These are phyloP conservation scores for Linum usitatissimum DNA, from an alignment of 345 rosid species.

Conservation along the genomic window DNA sequence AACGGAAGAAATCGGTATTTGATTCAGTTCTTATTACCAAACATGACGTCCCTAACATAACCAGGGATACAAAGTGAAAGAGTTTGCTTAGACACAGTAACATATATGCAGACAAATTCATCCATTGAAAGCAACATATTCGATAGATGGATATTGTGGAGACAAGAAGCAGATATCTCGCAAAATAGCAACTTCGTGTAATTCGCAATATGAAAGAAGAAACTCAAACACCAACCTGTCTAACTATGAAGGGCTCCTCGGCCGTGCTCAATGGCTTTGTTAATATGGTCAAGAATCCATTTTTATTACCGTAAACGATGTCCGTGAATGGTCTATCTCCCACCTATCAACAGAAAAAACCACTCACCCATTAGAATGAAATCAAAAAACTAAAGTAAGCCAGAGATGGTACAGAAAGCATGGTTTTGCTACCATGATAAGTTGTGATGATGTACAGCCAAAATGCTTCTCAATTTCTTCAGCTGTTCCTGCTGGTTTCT, in stretches of 20 bases:
- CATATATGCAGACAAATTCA: no score
- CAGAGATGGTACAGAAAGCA: neutral
- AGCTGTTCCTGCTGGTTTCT: conserved; percentile 91
- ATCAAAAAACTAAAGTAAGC: neutral
- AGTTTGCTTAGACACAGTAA: no score
- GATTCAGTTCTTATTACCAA: neutral
- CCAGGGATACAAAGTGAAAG: no score
- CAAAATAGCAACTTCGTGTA: neutral
- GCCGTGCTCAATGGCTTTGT: conserved; percentile 67
- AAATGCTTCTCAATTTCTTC: conserved; percentile 93
- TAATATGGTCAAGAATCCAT: conserved; percentile 68
- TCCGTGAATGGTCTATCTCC: conserved; percentile 98
- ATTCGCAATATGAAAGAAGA: neutral
- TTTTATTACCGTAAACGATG: conserved; percentile 73
- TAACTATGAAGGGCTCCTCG: conserved; percentile 87
- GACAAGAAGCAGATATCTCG: neutral
- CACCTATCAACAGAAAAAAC: conserved; percentile 40
- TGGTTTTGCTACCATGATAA: conserved; percentile 52
- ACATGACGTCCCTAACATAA: neutral
- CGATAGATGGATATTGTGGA: neutral
- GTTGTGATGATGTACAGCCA: conserved; percentile 70
- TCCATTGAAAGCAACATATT: neutral
- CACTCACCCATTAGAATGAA: conserved; percentile 9
- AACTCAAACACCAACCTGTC: conserved; percentile 52
- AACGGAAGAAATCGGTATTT: neutral